Evolutionary conservation across 139 green algal genomes (phyloP), one percentile per base, ranked within the genome.

Genomic region (Chlorokybus atmophyticus): DNA sequence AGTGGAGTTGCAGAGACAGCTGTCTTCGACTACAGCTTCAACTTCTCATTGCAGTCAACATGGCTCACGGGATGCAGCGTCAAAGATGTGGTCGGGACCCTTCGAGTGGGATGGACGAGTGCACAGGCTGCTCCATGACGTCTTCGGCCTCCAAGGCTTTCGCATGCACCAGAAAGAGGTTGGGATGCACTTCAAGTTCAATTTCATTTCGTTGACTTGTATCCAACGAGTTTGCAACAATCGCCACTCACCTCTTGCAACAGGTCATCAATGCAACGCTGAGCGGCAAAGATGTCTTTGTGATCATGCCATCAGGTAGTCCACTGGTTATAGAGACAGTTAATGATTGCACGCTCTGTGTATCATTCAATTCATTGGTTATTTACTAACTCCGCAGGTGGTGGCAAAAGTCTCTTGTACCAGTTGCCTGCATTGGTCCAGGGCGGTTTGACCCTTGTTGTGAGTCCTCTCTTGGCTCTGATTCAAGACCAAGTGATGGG

Each of bases 381-480:
- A 44, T 44, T 21, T 44, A 44, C 14, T 44, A 2, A 2, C 21
- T 1, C n/a, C 2, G 1, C 2, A 25, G 80, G 77, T 30, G 78
- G 82, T 35, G 78, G 82, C 53, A 87, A 88, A 68, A 71, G 40
- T 31, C 55, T 87, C 40, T 85, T 74, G 67, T 92, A 93, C 66
- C 80, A 89, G 76, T 64, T 93, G 52, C 84, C 84, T 26, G 83
- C 86, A 2, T 71, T 94, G 41, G 41, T 93, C 2, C 50, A 17
- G 23, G 26, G 25, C 19, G 89, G 89, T 4, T 40, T 94, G 0
- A 88, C 85, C 2, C 67, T 98, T 30, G 90, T 98, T 24, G 79
- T 98, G 5, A 93, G 84, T 19, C 90, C 90, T 19, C 79, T 98
- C 50, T 73, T 98, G 25, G 88, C 83, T 0, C 79, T 97, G 31